Conservation (phyloP, 2,329 filamentous ascomycete genomes). For the Hypoxylon sp. region DNA sequence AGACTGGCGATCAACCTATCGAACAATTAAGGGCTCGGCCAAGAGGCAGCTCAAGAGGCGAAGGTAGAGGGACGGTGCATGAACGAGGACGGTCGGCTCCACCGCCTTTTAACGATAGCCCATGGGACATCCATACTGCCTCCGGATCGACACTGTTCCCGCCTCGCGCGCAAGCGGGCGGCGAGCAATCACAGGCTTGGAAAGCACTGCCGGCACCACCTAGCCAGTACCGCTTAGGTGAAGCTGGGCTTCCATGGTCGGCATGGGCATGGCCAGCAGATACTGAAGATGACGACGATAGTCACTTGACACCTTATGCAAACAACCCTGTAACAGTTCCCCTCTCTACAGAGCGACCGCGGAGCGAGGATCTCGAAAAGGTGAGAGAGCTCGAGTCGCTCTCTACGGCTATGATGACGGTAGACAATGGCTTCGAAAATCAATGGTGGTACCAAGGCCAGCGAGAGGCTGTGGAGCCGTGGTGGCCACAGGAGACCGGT, state of each 20-base stretch:
- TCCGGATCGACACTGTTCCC: slow-evolving; percentile 52
- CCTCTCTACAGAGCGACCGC: slow-evolving; percentile 45
- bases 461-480: slow-evolving; percentile 49
- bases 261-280: slow-evolving; percentile 56
- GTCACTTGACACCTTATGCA: slow-evolving; percentile 41
- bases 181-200: slow-evolving; percentile 53
- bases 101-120: slow-evolving; percentile 63
- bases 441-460: slow-evolving; percentile 70
- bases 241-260: slow-evolving; percentile 65
- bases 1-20: slow-evolving; percentile 29
- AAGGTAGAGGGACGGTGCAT: slow-evolving; percentile 53
- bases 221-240: slow-evolving; percentile 61
- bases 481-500: slow-evolving; percentile 39
- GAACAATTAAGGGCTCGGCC: slow-evolving; percentile 38
- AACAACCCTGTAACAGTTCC: slow-evolving; percentile 47
- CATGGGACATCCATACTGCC: slow-evolving; percentile 60
- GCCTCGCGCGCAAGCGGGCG: slow-evolving; percentile 42
- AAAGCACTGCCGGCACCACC: slow-evolving; percentile 62
- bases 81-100: slow-evolving; percentile 66
- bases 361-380: slow-evolving; percentile 55
- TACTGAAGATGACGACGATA: slow-evolving; percentile 50
- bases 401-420: slow-evolving; percentile 68
- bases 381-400: slow-evolving; percentile 63
- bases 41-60: slow-evolving; percentile 43
- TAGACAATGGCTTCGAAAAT: slow-evolving; percentile 71